Conservation (phyloP, 192 early-diverging fungal species). For the Pilaira anomala region DNA sequence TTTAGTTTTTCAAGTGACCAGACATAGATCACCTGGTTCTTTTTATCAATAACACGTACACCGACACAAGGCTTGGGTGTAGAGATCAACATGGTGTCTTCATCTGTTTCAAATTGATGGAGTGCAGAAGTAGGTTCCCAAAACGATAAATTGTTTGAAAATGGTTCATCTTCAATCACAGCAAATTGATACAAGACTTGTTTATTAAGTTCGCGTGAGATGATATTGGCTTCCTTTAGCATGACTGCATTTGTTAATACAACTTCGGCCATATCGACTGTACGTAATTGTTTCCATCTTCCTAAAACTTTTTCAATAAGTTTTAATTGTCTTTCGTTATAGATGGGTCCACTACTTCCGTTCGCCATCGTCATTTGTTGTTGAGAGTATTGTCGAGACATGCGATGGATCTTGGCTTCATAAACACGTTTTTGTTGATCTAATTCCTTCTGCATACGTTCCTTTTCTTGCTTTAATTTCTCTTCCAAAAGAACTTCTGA, state of each 20-base stretch:
- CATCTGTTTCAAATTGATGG: slow-evolving; percentile 48
- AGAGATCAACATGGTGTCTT: slow-evolving; percentile 40
- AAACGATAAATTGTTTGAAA: slow-evolving; percentile 47
- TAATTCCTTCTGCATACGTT: slow-evolving; percentile 49
- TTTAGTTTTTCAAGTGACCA: slow-evolving; percentile 44
- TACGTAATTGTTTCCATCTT: slow-evolving; percentile 53
- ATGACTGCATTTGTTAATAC: slow-evolving; percentile 66
- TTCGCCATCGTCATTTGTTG: not conserved
- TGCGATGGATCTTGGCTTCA: slow-evolving; percentile 50
- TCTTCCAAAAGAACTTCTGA: slow-evolving; percentile 36
- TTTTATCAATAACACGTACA: slow-evolving; percentile 52
- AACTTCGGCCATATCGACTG: slow-evolving; percentile 59
- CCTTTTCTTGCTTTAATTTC: slow-evolving; percentile 45
- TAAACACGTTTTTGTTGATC: slow-evolving; percentile 51
- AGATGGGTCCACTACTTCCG: slow-evolving; percentile 38
- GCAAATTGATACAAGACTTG: slow-evolving; percentile 82
- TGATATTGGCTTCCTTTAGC: slow-evolving; percentile 91
- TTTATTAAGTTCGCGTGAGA: slow-evolving; percentile 78
- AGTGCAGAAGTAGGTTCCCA: slow-evolving; percentile 50
- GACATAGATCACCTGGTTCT: slow-evolving; percentile 49
- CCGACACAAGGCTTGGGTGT: slow-evolving; percentile 51
- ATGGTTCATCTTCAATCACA: slow-evolving; percentile 61
- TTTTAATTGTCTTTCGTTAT: slow-evolving; percentile 43
- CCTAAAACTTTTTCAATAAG: slow-evolving; percentile 38
- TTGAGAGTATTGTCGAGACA: slow-evolving; percentile 38